Percentiles rank a stretch among this genome's conserved stretches.
Conservation (phyloP, 345 rosid species). For the Pseudoturritis turrita region DNA sequence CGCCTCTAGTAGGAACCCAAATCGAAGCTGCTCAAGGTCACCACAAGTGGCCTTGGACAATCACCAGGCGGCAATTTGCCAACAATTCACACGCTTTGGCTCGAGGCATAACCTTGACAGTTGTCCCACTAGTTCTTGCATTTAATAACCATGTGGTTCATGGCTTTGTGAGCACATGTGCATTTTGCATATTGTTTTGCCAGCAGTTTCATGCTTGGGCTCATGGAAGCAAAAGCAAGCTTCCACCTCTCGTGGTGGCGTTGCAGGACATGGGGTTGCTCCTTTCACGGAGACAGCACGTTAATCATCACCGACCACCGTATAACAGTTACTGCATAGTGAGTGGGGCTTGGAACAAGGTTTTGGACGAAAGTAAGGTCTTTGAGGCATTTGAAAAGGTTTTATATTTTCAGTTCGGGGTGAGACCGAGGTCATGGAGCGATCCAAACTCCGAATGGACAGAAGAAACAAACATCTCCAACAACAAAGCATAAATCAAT, state of each 20-base stretch:
- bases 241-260: slow-evolving; percentile 51
- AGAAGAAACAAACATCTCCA: slow-evolving; percentile 37
- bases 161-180: slow-evolving; percentile 43
- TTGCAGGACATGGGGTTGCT: slow-evolving; percentile 65
- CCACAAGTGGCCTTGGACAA: slow-evolving; percentile 82
- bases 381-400: slow-evolving; percentile 71
- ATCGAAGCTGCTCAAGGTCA: slow-evolving; percentile 77
- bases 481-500: no score
- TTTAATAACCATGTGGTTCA: slow-evolving; percentile 42
- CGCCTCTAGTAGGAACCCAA: slow-evolving; percentile 61
- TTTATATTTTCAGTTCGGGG: slow-evolving; percentile 50
- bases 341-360: slow-evolving; percentile 66
- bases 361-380: slow-evolving; percentile 50
- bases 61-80: slow-evolving; percentile 69
- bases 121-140: slow-evolving; percentile 51
- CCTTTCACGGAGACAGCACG: slow-evolving; percentile 58
- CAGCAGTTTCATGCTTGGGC: slow-evolving; percentile 93
- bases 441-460: slow-evolving; percentile 60
- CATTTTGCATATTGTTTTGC: slow-evolving; percentile 77
- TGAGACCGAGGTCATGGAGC: slow-evolving; percentile 69
- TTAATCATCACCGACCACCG: slow-evolving; percentile 61
- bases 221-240: slow-evolving; percentile 70
- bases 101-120: slow-evolving; percentile 40
- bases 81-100: slow-evolving; percentile 73
- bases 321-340: slow-evolving; percentile 79